A percentile compares a stretch with the other conserved stretches of the same genome.
phyloP scores from a whole-genome alignment of 441 rosid genomes.

The Adansonia madagascariensis region DNA sequence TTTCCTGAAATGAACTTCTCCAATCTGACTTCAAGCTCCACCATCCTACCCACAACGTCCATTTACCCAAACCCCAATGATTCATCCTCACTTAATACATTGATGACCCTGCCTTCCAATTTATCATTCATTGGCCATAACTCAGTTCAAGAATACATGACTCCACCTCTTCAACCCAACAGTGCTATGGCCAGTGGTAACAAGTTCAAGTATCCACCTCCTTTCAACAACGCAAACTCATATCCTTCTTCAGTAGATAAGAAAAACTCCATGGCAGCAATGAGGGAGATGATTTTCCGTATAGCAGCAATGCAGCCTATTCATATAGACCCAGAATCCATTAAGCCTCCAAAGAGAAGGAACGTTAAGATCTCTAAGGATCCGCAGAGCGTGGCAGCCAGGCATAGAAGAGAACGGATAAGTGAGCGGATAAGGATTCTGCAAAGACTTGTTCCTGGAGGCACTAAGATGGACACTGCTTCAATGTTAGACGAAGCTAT shows the following conservation, averaged over 20 bases:
- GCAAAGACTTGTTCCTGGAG: constrained; percentile 94
- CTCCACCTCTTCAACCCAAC: constrained; percentile 39
- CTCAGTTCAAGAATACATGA: constrained; percentile 41
- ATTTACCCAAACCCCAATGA: constrained; percentile 30
- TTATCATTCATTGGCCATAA: constrained; percentile 31
- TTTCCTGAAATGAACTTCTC: not conserved
- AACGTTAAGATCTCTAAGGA: constrained; percentile 93
- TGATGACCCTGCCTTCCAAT: not conserved
- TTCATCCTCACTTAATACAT: constrained; percentile 15
- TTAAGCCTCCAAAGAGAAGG: constrained; percentile 83
- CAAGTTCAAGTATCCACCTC: constrained; percentile 35
- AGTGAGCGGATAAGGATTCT: constrained; percentile 88
- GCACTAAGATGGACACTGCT: constrained; percentile 96
- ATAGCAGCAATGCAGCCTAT: constrained; percentile 95
- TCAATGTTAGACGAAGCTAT: constrained; percentile 94
- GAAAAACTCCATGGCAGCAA: constrained; percentile 69
- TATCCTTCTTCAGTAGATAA: constrained; percentile 50
- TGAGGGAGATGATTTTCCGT: constrained; percentile 86
- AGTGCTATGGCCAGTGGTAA: constrained; percentile 12
- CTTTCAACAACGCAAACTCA: constrained; percentile 38
- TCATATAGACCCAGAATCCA: constrained; percentile 84
- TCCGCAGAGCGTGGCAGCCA: constrained; percentile 93
- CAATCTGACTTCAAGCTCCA: not conserved
- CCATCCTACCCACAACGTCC: constrained; percentile 16
- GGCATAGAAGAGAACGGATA: constrained; percentile 82